A percentile compares a stretch with the other conserved stretches of the same genome.
These are phyloP conservation scores for Vaccinium vitisidaea DNA, from an alignment of 148 eudicot species.

Conservation along the genomic window DNA sequence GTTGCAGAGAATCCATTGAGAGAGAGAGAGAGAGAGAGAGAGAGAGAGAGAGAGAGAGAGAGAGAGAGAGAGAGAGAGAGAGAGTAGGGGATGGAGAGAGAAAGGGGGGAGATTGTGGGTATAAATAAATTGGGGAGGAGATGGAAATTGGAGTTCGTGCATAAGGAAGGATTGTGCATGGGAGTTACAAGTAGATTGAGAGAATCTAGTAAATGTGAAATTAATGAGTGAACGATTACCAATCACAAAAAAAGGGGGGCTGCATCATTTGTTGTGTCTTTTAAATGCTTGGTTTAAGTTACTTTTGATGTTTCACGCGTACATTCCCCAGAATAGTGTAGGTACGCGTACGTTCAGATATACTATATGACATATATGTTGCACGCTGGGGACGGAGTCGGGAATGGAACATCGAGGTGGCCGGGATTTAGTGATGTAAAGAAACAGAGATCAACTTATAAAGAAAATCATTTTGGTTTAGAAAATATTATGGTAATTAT, in stretches of 20 bases:
- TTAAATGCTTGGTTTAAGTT: constrained; percentile 26
- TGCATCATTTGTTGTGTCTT: constrained; percentile 26
- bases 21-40: background rate
- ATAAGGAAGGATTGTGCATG: constrained; percentile 15
- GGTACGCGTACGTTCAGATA: too few relatives aligned
- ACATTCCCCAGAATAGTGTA: too few relatives aligned
- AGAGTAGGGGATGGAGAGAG: background rate
- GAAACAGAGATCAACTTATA: too few relatives aligned
- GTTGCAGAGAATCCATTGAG: constrained; percentile 17
- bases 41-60: too few relatives aligned
- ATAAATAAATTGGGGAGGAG: constrained; percentile 10
- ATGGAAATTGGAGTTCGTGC: constrained; percentile 25
- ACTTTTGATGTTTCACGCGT: constrained; percentile 13
- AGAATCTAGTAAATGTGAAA: constrained; percentile 18
- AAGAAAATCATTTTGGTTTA: too few relatives aligned
- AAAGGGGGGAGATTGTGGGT: background rate
- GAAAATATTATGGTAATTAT: too few relatives aligned
- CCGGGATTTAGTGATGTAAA: too few relatives aligned
- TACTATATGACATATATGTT: background rate
- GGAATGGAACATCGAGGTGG: too few relatives aligned
- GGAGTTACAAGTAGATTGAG: constrained; percentile 46
- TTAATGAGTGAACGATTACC: constrained; percentile 49
- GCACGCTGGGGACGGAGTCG: background rate
- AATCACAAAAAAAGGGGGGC: constrained; percentile 30
- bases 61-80: too few relatives aligned